These are phyloP conservation scores for Helicocarpus griseus DNA, from an alignment of 2,329 filamentous ascomycete genomes.

Conservation along the genomic window DNA sequence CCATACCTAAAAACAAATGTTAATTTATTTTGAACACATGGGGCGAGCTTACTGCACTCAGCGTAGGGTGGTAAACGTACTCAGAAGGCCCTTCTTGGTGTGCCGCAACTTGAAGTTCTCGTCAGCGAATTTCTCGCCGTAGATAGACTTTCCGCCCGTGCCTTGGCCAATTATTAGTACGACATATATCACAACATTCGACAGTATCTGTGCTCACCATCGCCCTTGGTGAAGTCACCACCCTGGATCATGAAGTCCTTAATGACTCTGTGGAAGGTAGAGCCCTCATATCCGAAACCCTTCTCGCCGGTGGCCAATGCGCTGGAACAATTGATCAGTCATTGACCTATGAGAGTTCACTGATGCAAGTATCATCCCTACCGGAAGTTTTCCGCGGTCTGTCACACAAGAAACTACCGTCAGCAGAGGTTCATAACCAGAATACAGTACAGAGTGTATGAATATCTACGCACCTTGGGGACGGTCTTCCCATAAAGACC, in stretches of 20 bases:
- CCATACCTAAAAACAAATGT: constrained; percentile 43
- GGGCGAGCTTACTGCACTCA: background rate
- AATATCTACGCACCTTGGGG: constrained; percentile 43
- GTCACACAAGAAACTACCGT: constrained; percentile 4
- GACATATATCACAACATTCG: background rate
- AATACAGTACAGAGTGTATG: constrained; percentile 3
- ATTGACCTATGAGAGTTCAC: background rate
- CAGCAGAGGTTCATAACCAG: background rate
- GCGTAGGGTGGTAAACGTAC: constrained; percentile 28
- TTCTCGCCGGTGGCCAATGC: constrained; percentile 58
- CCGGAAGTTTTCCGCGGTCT: constrained; percentile 59
- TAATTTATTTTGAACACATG: background rate
- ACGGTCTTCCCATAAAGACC: constrained; percentile 60
- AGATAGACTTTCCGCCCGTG: constrained; percentile 60
- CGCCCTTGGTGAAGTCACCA: constrained; percentile 56
- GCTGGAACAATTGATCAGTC: constrained; percentile 14
- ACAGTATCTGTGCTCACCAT: constrained; percentile 32
- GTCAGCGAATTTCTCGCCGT: constrained; percentile 56
- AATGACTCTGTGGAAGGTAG: constrained; percentile 61
- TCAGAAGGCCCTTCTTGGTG: constrained; percentile 54
- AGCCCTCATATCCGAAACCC: constrained; percentile 57
- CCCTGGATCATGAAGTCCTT: constrained; percentile 63
- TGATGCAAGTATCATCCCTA: constrained; percentile 18
- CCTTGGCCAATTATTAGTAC: constrained; percentile 24
- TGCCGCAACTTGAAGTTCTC: constrained; percentile 66